Base-by-base conservation (phyloP, 179 eudicot genomes). In the Beta lomatogona region DNA sequence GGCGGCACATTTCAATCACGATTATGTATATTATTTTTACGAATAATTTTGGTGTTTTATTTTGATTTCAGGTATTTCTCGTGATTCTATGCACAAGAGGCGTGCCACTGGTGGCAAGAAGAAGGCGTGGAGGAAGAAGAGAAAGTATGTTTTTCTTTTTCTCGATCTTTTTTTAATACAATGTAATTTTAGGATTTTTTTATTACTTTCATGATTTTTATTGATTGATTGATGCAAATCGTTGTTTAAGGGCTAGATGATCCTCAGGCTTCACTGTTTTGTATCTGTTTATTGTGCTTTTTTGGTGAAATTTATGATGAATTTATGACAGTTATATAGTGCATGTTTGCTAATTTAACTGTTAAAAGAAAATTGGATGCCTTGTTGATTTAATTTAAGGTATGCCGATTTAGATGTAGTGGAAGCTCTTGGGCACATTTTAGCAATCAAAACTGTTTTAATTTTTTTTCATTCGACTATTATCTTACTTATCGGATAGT, bases 21-120 rank as follows among this genome's bases (percentile, higher is more conserved):
- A 61, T 61, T 9, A n/a, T 19, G 22, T 3, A 6, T 63, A 10
- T 9, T 28, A 2, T 41, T 68, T 68, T 4, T 54, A 8, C 11
- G 31, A 9, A 67, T 36, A 36, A 36, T 36, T 52, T 67, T 68
- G 31, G 0, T 14, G 16, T 13, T 14, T 64, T 4, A 22, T 25
- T 21, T 22, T 57, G 15, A 6, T 13, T 36, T 36, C 41, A 91
- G 94, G 94, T 88, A 91, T 91, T 45, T 90, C 92, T 48, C 88
- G 95, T 75, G 95, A 91, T 86, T 90, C 93, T 52, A 90, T 91
- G 91, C 94, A 91, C 91, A 91, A 91, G 91, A 88, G 94, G 79
- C 94, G 92, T 86, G 94, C 93, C 80, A 91, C 95, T 88, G 95
- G 92, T 50, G 95, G 95, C 63, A 91, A 91, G 90, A 88, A 91